Evolutionary conservation across 257 asterid genomes (phyloP), one percentile per base, ranked within the genome.

Genomic region (Linaria vulgaris): DNA sequence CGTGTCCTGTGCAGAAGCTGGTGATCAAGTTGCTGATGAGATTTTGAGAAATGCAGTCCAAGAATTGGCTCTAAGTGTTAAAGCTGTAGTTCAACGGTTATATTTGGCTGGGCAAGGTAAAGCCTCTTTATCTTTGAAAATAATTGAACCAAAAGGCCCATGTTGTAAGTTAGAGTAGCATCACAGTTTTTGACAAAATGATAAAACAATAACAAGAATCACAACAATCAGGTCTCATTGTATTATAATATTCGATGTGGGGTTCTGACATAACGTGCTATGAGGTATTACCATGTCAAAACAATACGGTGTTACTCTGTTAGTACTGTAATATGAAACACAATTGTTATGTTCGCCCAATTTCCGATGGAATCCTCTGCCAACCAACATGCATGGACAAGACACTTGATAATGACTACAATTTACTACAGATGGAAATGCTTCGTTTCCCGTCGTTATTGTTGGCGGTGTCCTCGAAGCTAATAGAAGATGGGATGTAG

Each of bases 381-480:
- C 39, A 19, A 48, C 43, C 66, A 45, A 21, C 48, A 60, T 10
- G 27, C n/a, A 37, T 10, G 19, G 51, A 41, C 47, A 15, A 15
- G 63, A 24, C 23, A 14, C 60, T 63, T 64, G 16, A 17, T 17
- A 21, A 65, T 46, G 25, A 43, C 60, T 39, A 54, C 64, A 43
- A 54, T 39, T 45, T 65, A 68, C 67, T 80, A 79, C 92, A 91
- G 98, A 83, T 76, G 89, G 85, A 63, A 85, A 61, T 16, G 83
- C 64, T 70, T 70, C 81, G 72, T 92, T 92, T 81, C 98, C 95
- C 44, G 80, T 91, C 69, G 96, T 91, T 70, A 74, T 91, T 87
- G 96, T 91, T 57, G 98, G 96, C 30, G 98, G 98, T 25, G 95
- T 91, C 63, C 95, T 91, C 49, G 94, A 83, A 77, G 90, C 90